These are phyloP conservation scores for Rhodotorula graminis DNA, from an alignment of 768 basidiomycete species.

Conservation along the genomic window DNA sequence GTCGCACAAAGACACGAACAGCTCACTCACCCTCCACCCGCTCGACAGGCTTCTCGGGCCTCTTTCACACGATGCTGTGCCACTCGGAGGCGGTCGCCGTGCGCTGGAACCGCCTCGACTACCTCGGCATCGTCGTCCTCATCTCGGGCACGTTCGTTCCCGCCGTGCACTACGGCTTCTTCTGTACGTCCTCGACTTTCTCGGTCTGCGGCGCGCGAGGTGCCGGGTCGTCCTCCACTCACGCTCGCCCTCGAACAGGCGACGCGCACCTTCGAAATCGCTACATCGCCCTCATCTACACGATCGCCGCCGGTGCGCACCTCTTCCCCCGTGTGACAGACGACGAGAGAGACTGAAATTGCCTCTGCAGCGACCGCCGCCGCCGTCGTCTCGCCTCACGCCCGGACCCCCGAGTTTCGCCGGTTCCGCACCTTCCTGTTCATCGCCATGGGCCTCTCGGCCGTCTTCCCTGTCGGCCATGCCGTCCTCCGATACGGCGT, in stretches of 20 bases:
- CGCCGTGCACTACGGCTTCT: slow-evolving; percentile 23
- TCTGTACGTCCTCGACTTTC: neutral
- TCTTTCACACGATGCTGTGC: slow-evolving; percentile 67
- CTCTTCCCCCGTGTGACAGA: too few species aligned
- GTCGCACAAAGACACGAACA: too few species aligned
- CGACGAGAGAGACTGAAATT: slow-evolving; percentile 3
- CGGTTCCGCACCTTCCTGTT: slow-evolving; percentile 73
- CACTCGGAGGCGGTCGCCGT: slow-evolving; percentile 66
- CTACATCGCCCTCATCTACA: slow-evolving; percentile 31
- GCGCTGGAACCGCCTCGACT: slow-evolving; percentile 64
- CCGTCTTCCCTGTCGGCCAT: slow-evolving; percentile 65
- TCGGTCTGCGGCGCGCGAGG: neutral
- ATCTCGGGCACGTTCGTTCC: slow-evolving; percentile 33
- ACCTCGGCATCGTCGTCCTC: slow-evolving; percentile 66
- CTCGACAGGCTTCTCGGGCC: slow-evolving; percentile 56
- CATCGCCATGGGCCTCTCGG: slow-evolving; percentile 68
- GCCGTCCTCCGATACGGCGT: slow-evolving; percentile 58
- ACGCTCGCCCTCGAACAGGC: slow-evolving; percentile 20
- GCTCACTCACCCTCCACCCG: too few species aligned
- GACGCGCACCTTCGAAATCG: slow-evolving; percentile 20
- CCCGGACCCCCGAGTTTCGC: slow-evolving; percentile 68
- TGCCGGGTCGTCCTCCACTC: neutral
- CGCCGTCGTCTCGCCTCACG: slow-evolving; percentile 72
- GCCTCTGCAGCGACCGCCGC: slow-evolving; percentile 60
- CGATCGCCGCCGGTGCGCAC: slow-evolving; percentile 17